These are phyloP conservation scores for Escovopsis sp. DNA, from an alignment of 2,329 filamentous ascomycete species.

Conservation along the genomic window DNA sequence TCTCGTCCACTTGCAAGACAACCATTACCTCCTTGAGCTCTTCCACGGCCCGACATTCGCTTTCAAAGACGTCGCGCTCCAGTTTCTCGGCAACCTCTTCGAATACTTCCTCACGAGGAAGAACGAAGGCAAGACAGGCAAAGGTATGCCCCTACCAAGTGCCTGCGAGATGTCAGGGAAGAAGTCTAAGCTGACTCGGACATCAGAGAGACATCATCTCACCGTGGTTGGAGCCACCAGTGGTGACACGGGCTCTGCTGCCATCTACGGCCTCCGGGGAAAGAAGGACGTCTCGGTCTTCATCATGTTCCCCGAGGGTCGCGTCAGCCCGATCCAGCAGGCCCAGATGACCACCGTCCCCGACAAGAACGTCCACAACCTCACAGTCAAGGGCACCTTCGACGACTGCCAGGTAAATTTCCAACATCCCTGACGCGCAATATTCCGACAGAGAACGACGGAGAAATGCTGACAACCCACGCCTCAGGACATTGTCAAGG, in stretches of 20 bases:
- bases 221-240: constrained; percentile 79
- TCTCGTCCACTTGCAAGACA: constrained; percentile 55
- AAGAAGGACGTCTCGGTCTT: constrained; percentile 97
- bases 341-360: constrained; percentile 93
- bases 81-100: constrained; percentile 92
- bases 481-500: constrained; percentile 84
- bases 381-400: constrained; percentile 80
- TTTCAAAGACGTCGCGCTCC: constrained; percentile 80
- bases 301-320: constrained; percentile 84
- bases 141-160: constrained; percentile 20
- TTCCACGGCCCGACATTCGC: constrained; percentile 94
- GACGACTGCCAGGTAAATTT: constrained; percentile 75
- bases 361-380: constrained; percentile 83
- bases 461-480: constrained; percentile 65
- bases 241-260: constrained; percentile 82
- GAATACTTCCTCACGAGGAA: constrained; percentile 69
- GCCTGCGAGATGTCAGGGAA: not conserved
- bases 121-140: constrained; percentile 52
- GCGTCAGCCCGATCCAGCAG: constrained; percentile 83
- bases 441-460: constrained; percentile 21
- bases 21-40: constrained; percentile 77
- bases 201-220: constrained; percentile 55
- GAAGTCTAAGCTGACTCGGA: constrained; percentile 3
- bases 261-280: constrained; percentile 84
- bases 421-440: not conserved